Conservation (phyloP, 169 alveolate genomes). For the Plasmodium vivax region DNA sequence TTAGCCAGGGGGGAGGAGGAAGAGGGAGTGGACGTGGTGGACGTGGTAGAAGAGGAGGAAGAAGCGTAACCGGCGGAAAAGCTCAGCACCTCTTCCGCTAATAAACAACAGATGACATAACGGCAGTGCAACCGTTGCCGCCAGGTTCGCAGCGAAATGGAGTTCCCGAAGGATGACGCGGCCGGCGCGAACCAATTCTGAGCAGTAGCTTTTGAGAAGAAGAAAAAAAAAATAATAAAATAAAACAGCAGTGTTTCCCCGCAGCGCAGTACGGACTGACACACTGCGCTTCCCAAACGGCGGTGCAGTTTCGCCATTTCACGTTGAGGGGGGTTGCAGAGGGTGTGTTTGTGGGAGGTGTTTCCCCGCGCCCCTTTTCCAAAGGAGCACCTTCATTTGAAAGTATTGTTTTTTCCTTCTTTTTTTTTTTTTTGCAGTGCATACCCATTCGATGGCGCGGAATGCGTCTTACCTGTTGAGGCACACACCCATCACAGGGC, state of each 20-base stretch:
- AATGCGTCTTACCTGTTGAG: background rate
- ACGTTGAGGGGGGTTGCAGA: background rate
- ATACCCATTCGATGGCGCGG: background rate
- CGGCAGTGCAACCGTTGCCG: background rate
- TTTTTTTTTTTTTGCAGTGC: background rate
- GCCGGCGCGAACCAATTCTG: background rate
- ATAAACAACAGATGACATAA: background rate
- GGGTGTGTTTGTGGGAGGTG: background rate
- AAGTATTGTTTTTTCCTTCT: background rate
- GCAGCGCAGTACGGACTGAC: background rate
- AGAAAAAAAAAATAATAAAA: no score
- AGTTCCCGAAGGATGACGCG: background rate
- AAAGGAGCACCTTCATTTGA: background rate
- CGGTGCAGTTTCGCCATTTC: background rate
- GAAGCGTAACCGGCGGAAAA: background rate
- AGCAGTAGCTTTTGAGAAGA: background rate
- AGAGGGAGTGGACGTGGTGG: background rate
- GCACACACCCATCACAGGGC: background rate
- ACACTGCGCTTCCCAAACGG: background rate
- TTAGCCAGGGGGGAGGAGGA: background rate
- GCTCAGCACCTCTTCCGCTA: background rate
- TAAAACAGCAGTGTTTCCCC: background rate
- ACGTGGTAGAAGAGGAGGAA: background rate
- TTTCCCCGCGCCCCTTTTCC: background rate
- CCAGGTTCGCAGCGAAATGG: background rate